Evolutionary conservation across 2,329 filamentous ascomycete genomes (phyloP), one percentile per base, ranked within the genome.

Genomic region (Annulohypoxylon truncatum): DNA sequence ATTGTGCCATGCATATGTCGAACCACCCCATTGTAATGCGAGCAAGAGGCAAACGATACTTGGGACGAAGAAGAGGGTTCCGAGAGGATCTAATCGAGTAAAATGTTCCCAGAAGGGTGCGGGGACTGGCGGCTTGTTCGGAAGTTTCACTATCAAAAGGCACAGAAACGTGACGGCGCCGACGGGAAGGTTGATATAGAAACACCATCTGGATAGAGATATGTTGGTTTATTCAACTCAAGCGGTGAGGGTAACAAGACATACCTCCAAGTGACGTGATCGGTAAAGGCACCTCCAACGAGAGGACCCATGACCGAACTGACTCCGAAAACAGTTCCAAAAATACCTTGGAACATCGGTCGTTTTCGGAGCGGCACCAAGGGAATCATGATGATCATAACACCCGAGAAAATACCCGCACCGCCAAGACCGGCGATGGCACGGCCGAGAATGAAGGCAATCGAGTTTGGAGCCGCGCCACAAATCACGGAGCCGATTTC

Each of bases 21-120:
- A 77, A 2, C 87, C 87, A 54, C 87, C 87, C 88, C 87, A 90
- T 71, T 90, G 85, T 31, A 91, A 79, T 0, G 88, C 88, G 4
- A 91, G 79, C 2, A 91, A 77, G 35, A 90, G 84, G 66, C 83
- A 87, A 12, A 89, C 80, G 38, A 89, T 82, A 29, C 83, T 82
- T 0, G 88, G 87, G 13, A 90, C 76, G 67, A 91, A 86, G 75
- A 89, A 82, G 12, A 85, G 72, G 6, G 86, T 89, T 24, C 89
- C 88, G 1, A 89, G 73, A 0, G 86, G 86, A 61, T 90, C 87
- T 55, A 76, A 65, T 0, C 85, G 82, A 67, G 80, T 78, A 55
- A 87, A 73, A 52, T 87, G 84, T 59, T 81, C 75, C 55, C 74
- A 74, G 29, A 81, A 29, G 0, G 60, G 61, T 7, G 72, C 73